phyloP scores from a whole-genome alignment of 805 yeast genomes.

The Monosporozyma siamensis region DNA sequence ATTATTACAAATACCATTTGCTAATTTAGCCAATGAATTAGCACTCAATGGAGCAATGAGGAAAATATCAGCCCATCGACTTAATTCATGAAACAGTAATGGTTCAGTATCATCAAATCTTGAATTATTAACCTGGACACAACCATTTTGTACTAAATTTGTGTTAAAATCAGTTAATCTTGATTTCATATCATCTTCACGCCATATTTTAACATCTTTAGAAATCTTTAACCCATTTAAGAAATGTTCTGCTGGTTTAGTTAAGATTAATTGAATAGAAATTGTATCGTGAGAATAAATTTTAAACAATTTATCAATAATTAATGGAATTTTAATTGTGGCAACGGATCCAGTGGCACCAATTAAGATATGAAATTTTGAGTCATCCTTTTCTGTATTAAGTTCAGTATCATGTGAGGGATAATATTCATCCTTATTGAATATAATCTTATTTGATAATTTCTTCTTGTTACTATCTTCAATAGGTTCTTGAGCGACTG shows the following conservation, averaged over 20 bases:
- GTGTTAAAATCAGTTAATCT: conserved; percentile 3
- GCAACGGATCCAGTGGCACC: conserved; percentile 98
- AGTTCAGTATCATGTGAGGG: not conserved
- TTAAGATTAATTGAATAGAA: conserved; percentile 76
- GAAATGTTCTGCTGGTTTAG: conserved; percentile 68
- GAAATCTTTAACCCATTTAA: conserved; percentile 53
- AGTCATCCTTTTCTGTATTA: conserved; percentile 50
- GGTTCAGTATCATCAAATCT: conserved; percentile 40
- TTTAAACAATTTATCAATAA: conserved; percentile 78
- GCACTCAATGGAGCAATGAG: conserved; percentile 73
- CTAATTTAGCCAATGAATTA: conserved; percentile 64
- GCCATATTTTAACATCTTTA: conserved; percentile 72
- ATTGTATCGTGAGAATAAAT: conserved; percentile 65
- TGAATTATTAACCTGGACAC: conserved; percentile 14
- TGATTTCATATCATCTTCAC: conserved; percentile 58
- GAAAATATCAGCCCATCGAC: conserved; percentile 80
- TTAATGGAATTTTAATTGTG: conserved; percentile 82
- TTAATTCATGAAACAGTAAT: conserved; percentile 64
- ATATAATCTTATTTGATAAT: not conserved
- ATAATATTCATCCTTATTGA: conserved; percentile 1
- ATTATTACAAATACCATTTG: conserved; percentile 72
- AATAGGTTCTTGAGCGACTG: too few relatives aligned
- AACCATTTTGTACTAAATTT: conserved; percentile 13
- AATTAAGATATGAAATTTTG: conserved; percentile 74
- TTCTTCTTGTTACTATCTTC: conserved; percentile 3